Evolutionary conservation across 345 rosid genomes (phyloP).

Genomic region (Gossypium longicalyx): DNA sequence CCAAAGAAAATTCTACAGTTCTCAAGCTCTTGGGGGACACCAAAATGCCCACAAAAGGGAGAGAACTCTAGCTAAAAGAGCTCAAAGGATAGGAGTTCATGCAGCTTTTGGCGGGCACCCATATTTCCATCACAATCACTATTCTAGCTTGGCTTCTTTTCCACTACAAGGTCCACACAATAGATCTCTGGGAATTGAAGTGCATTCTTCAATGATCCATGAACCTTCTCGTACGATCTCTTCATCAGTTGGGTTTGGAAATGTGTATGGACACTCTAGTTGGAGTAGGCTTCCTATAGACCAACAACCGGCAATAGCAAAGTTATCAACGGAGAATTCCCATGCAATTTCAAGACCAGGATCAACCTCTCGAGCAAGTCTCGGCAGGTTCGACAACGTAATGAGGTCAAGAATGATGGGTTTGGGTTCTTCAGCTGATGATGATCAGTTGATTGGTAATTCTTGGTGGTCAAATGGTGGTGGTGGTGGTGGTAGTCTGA

Average conservation of each 20-base stretch:
- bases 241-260: slow-evolving; percentile 30
- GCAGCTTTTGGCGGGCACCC: slow-evolving; percentile 54
- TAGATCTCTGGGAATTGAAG: slow-evolving; percentile 60
- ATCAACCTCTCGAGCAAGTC: slow-evolving; percentile 21
- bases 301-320: slow-evolving; percentile 56
- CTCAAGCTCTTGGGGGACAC: slow-evolving; percentile 90
- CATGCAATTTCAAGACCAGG: slow-evolving; percentile 16
- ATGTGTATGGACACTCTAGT: slow-evolving; percentile 28
- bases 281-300: slow-evolving; percentile 45
- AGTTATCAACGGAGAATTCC: slow-evolving; percentile 33
- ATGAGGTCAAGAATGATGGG: slow-evolving; percentile 21
- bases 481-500: background rate
- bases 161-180: slow-evolving; percentile 46
- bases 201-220: slow-evolving; percentile 51
- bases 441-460: slow-evolving; percentile 2
- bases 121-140: slow-evolving; percentile 29
- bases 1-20: slow-evolving; percentile 79
- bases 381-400: slow-evolving; percentile 35
- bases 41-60: slow-evolving; percentile 89
- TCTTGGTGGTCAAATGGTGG: slow-evolving; percentile 28
- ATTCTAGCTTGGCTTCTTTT: slow-evolving; percentile 42
- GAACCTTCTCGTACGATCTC: slow-evolving; percentile 29
- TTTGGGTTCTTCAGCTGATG: slow-evolving; percentile 24
- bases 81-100: slow-evolving; percentile 36
- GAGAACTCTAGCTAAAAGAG: slow-evolving; percentile 70